phyloP scores from a whole-genome alignment of 1,284 basidiomycete species.

The Stereum hirsutum region DNA sequence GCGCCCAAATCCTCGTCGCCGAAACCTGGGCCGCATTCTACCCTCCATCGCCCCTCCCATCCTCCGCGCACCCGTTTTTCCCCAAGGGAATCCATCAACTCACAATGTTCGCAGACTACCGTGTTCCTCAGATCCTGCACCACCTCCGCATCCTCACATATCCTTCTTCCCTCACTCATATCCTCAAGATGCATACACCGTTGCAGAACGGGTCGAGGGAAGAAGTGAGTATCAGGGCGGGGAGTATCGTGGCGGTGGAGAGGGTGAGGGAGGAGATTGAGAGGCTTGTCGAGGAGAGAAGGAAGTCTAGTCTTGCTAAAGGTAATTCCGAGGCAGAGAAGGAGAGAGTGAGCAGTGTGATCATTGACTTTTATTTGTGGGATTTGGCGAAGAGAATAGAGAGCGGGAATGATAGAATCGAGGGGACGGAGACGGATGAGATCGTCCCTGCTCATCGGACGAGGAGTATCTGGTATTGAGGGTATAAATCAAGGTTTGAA shows the following conservation, averaged over 20 bases:
- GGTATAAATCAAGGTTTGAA: too few species aligned
- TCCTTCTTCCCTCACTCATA: conserved; percentile 40
- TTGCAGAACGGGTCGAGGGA: conserved; percentile 50
- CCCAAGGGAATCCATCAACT: conserved; percentile 52
- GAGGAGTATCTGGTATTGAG: conserved; percentile 77
- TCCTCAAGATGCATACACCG: conserved; percentile 31
- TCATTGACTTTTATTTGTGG: conserved; percentile 84
- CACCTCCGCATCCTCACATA: conserved; percentile 68
- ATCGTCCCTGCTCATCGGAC: conserved; percentile 69
- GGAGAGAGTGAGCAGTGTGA: conserved; percentile 56
- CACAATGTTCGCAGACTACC: conserved; percentile 86
- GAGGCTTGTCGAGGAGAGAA: conserved; percentile 39
- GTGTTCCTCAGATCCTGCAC: conserved; percentile 78
- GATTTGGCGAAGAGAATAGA: conserved; percentile 75
- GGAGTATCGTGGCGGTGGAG: conserved; percentile 73
- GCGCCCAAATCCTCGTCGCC: conserved; percentile 77
- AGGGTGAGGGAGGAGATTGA: conserved; percentile 47
- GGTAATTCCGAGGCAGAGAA: conserved; percentile 15
- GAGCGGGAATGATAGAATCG: conserved; percentile 42
- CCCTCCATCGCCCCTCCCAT: conserved; percentile 29
- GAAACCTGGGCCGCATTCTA: conserved; percentile 81
- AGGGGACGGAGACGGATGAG: conserved; percentile 45
- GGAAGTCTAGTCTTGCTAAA: too few species aligned
- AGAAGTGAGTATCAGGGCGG: conserved; percentile 64
- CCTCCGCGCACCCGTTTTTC: conserved; percentile 56